These are phyloP conservation scores for Magnolia kwangsiensis DNA, from an alignment of 164 flowering plant genomes.

Conservation along the genomic window DNA sequence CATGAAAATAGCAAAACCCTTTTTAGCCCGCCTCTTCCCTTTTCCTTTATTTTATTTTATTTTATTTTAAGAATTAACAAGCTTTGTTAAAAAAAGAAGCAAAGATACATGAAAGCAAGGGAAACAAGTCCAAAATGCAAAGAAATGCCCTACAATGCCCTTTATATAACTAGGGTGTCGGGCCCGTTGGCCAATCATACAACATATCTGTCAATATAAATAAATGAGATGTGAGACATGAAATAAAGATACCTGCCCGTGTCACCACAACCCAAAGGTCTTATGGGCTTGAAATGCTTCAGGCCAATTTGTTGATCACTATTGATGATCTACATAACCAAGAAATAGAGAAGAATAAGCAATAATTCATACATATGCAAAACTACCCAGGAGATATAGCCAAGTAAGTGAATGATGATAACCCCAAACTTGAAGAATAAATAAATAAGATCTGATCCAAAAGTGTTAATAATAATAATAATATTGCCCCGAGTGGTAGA, in stretches of 20 bases:
- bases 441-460: no score
- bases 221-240: not conserved
- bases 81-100: not conserved
- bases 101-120: not conserved
- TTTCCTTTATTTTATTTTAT: no score
- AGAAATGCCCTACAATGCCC: not conserved
- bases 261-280: slow-evolving; percentile 96
- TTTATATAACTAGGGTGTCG: not conserved
- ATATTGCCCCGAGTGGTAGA: no score
- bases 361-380: not conserved
- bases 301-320: slow-evolving; percentile 64
- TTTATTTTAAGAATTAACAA: not conserved
- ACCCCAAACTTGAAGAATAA: no score
- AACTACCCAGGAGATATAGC: not conserved
- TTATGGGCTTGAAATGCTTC: slow-evolving; percentile 86
- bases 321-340: slow-evolving; percentile 47
- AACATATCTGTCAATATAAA: no score
- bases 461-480: no score
- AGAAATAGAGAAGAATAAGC: not conserved
- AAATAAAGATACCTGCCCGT: slow-evolving; percentile 71
- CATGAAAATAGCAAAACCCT: not conserved
- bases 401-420: not conserved
- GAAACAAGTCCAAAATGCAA: not conserved
- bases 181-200: not conserved
- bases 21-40: not conserved